Base-by-base conservation (phyloP, 108 stramenopile species). In the Ochromonas danica region DNA sequence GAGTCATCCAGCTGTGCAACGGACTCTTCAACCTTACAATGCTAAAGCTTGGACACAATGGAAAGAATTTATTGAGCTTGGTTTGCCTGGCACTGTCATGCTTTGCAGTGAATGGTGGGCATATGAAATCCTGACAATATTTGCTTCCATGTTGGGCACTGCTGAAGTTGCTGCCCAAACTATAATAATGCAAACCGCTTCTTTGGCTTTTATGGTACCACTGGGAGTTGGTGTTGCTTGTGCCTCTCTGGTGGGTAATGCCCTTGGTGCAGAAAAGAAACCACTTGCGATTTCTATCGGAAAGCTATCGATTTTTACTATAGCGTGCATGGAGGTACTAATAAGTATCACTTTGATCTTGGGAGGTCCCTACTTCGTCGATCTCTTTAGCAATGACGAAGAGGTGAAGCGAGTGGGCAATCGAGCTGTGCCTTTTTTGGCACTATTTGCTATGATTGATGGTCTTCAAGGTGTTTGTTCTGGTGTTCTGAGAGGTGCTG, bases 91-190 rank as follows among this genome's bases (percentile, higher is more conserved):
- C 25, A 57, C 45, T 10, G 72, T 60, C 14, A 75, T 75, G 72
- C 25, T 75, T 6, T 75, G 72, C 72, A 57, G 45, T 57, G 72
- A 75, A 33, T 75, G 72, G 72, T 75, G 72, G 72, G 72, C 72
- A 10, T 75, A 57, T 33, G 72, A 75, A 41, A 75, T 75, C 17
- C 31, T 75, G 27, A 60, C 51, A 10, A 42, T 75, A 6, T 75
- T 75, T 75, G 72, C 72, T 6, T 57, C 45, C 10, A 6, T 30
- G 31, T 33, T 75, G 17, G 72, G 72, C 27, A 57, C 72, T 28
- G 72, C 43, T 6, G 40, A 39, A 42, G 72, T 75, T 14, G 43
- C 72, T 25, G 72, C 72, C 36, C 72, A 75, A 41, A 75, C 72
- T 6, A 75, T 75, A 6, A 42, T 75, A 27, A 35, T 60, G 31